phyloP scores from a whole-genome alignment of 2,329 filamentous ascomycete species.

The Blastomyces parvus region DNA sequence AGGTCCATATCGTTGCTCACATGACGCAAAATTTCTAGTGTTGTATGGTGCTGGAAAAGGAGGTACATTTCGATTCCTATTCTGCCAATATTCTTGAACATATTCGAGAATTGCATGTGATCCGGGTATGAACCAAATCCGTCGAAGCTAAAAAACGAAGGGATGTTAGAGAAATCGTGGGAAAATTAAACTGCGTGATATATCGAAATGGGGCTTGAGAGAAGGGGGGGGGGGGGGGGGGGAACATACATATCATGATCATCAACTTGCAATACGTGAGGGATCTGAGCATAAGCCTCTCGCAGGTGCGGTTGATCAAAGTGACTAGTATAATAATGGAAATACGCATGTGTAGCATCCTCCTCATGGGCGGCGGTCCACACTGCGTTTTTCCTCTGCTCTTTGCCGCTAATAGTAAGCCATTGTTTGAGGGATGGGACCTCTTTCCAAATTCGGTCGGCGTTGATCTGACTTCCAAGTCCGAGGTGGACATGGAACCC shows the following conservation, averaged over 20 bases:
- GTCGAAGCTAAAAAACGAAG: conserved; percentile 59
- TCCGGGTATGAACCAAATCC: conserved; percentile 95
- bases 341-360: conserved; percentile 91
- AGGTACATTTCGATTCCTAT: conserved; percentile 97
- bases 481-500: conserved; percentile 93
- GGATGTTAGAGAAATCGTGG: conserved; percentile 4
- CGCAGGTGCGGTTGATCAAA: conserved; percentile 93
- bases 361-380: conserved; percentile 96
- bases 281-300: conserved; percentile 95
- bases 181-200: neutral
- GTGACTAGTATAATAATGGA: conserved; percentile 97
- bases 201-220: no score
- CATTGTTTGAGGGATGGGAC: conserved; percentile 89
- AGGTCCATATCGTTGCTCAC: conserved; percentile 80
- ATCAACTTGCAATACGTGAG: conserved; percentile 83
- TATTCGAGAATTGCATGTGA: conserved; percentile 94
- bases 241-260: conserved; percentile 90
- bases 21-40: conserved; percentile 82
- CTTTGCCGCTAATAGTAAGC: conserved; percentile 85
- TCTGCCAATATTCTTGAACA: conserved; percentile 96
- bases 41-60: conserved; percentile 96
- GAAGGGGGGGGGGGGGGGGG: no score
- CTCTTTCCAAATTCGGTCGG: conserved; percentile 92
- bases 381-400: conserved; percentile 76
- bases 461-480: conserved; percentile 89